A percentile compares a stretch with the other conserved stretches of the same genome.
Conservation (phyloP, 116 monocot genomes). For the Iris pallida region DNA sequence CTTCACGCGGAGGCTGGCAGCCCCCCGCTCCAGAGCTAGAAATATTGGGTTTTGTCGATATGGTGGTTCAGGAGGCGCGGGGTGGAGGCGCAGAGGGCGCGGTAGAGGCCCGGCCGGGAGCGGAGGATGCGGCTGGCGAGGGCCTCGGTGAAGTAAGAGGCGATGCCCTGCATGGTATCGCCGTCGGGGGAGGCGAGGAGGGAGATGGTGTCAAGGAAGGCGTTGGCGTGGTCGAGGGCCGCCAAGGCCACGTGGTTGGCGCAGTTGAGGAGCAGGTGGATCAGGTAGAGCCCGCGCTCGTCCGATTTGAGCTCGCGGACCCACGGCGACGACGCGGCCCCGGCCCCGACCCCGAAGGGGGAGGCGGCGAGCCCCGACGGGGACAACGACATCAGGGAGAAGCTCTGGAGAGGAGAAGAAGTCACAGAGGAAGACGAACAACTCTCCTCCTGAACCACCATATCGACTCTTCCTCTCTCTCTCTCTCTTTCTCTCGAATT, state of each 20-base stretch:
- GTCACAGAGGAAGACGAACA: conserved; percentile 46
- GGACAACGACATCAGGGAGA: conserved; percentile 36
- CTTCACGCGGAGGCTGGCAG: no score
- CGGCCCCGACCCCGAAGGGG: background rate
- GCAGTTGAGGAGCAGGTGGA: conserved; percentile 75
- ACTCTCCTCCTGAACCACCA: conserved; percentile 36
- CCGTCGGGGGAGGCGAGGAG: conserved; percentile 58
- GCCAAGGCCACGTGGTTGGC: conserved; percentile 49
- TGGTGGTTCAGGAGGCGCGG: background rate
- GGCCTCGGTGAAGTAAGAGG: conserved; percentile 64
- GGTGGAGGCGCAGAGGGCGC: conserved; percentile 29
- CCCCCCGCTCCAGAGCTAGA: no score
- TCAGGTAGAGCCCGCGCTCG: conserved; percentile 62
- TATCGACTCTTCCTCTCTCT: no score
- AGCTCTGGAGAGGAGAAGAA: conserved; percentile 37
- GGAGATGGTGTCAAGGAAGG: conserved; percentile 61
- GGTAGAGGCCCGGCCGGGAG: conserved; percentile 58
- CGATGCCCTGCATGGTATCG: no score
- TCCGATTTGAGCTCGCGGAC: conserved; percentile 59
- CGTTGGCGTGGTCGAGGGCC: conserved; percentile 50
- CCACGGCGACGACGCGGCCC: conserved; percentile 18
- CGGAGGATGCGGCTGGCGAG: conserved; percentile 60
- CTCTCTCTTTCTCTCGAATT: no score
- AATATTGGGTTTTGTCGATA: no score
- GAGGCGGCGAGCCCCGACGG: no score